These are phyloP conservation scores for Echium plantagineum DNA, from an alignment of 257 asterid species.

Conservation along the genomic window DNA sequence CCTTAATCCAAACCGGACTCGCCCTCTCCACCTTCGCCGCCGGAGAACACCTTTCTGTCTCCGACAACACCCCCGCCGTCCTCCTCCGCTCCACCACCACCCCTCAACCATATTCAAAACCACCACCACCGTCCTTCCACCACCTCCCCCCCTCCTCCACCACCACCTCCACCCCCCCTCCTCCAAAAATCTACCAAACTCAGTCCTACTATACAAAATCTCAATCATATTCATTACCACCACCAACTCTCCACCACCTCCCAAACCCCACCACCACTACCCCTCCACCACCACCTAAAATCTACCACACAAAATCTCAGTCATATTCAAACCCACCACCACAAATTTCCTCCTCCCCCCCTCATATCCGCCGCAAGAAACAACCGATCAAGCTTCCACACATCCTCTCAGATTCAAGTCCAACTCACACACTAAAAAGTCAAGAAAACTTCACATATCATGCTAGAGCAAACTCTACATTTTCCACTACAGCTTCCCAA, in stretches of 20 bases:
- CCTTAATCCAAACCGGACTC: constrained; percentile 71
- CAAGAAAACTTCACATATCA: constrained; percentile 32
- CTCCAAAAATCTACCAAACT: constrained; percentile 3
- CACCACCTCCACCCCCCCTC: constrained; percentile 8
- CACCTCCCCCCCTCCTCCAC: background rate
- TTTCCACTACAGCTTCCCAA: constrained; percentile 76
- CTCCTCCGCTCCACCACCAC: constrained; percentile 52
- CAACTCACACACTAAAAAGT: constrained; percentile 20
- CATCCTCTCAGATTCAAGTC: constrained; percentile 39
- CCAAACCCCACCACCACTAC: too few species aligned
- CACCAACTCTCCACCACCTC: too few species aligned
- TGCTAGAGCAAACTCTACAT: constrained; percentile 62
- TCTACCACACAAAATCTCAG: too few species aligned
- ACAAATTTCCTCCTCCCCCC: constrained; percentile 35
- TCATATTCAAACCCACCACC: constrained; percentile 1
- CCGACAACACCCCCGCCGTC: constrained; percentile 79
- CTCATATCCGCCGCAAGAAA: constrained; percentile 19
- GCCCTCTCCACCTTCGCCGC: constrained; percentile 80
- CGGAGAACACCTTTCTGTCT: constrained; percentile 83
- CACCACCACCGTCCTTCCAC: constrained; percentile 2
- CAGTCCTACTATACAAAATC: too few species aligned
- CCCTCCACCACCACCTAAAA: too few species aligned
- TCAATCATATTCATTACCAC: too few species aligned
- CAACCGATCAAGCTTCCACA: constrained; percentile 25
- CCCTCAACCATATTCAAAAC: constrained; percentile 12